Evolutionary conservation across 2,329 filamentous ascomycete genomes (phyloP).

Genomic region (Neofusicoccum parvum): DNA sequence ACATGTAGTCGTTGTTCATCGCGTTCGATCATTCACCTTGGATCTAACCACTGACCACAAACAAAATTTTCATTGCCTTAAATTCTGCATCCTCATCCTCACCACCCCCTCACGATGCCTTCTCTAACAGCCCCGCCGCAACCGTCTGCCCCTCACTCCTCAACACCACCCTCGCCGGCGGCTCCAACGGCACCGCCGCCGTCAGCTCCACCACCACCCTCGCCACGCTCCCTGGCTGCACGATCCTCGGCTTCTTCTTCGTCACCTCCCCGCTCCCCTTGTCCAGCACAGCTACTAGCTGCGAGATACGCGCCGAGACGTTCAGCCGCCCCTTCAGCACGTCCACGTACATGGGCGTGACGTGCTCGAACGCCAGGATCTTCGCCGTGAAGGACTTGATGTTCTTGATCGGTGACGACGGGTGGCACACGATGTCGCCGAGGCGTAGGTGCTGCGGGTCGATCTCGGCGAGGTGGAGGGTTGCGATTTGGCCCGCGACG

Average conservation of each 20-base stretch:
- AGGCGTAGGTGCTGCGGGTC: slow-evolving; percentile 75
- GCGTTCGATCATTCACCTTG: too few species aligned
- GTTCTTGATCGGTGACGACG: slow-evolving; percentile 67
- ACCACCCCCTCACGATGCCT: background rate
- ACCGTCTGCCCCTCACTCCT: slow-evolving; percentile 80
- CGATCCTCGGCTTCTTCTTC: slow-evolving; percentile 83
- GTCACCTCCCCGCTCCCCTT: slow-evolving; percentile 73
- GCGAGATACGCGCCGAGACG: slow-evolving; percentile 71
- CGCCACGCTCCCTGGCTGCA: slow-evolving; percentile 78
- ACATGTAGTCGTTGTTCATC: too few species aligned
- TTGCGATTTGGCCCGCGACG: slow-evolving; percentile 86
- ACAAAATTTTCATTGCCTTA: too few species aligned
- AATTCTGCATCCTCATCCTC: too few species aligned
- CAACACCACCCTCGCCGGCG: slow-evolving; percentile 77
- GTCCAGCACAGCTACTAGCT: slow-evolving; percentile 74
- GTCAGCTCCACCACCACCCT: slow-evolving; percentile 75
- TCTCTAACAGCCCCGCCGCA: slow-evolving; percentile 81
- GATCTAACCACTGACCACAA: too few species aligned
- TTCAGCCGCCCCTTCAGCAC: slow-evolving; percentile 85
- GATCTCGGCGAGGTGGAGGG: slow-evolving; percentile 81
- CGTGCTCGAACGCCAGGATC: slow-evolving; percentile 83
- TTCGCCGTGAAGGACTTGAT: slow-evolving; percentile 78
- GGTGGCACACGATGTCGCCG: slow-evolving; percentile 83
- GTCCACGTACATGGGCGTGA: slow-evolving; percentile 87
- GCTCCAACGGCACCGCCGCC: slow-evolving; percentile 75